A percentile compares a stretch with the other conserved stretches of the same genome.
Evolutionary conservation across 2,329 filamentous ascomycete species (phyloP).

Genomic region (Pestalotiopsis sp.): DNA sequence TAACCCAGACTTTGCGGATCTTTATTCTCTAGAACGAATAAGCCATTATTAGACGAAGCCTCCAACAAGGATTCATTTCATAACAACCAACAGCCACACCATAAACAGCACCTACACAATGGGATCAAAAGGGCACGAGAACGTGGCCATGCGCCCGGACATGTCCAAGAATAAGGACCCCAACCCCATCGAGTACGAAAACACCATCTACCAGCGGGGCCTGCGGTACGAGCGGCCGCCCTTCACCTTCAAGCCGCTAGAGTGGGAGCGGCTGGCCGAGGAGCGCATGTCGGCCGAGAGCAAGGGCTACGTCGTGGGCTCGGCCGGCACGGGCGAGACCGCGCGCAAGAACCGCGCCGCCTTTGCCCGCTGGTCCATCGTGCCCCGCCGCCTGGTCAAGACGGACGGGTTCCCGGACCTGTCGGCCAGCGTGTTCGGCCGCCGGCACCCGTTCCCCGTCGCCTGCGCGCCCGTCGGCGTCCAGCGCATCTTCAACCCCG

Average conservation of each 20-base stretch:
- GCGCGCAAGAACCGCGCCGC: conserved; percentile 26
- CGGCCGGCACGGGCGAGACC: conserved; percentile 28
- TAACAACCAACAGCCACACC: neutral
- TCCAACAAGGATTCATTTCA: too few relatives aligned
- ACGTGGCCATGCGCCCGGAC: neutral
- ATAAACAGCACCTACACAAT: neutral
- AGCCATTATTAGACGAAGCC: too few relatives aligned
- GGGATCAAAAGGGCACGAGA: neutral
- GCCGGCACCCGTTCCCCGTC: conserved; percentile 24
- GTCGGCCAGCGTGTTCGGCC: conserved; percentile 18
- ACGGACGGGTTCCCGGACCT: conserved; percentile 21
- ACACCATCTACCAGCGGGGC: conserved; percentile 23
- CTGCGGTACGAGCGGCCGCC: conserved; percentile 26
- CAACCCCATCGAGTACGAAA: conserved; percentile 24
- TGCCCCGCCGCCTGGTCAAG: conserved; percentile 24
- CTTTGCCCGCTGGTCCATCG: conserved; percentile 26
- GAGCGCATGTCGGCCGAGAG: conserved; percentile 28
- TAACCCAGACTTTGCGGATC: neutral
- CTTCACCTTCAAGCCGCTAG: conserved; percentile 28
- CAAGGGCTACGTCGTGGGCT: conserved; percentile 26
- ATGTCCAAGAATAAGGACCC: conserved; percentile 13
- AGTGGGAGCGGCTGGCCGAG: conserved; percentile 27
- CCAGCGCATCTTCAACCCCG: conserved; percentile 29
- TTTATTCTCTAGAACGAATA: too few relatives aligned
- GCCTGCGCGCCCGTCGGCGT: conserved; percentile 29